Conservation (phyloP, 345 rosid species). For the Adansonia digitata region DNA sequence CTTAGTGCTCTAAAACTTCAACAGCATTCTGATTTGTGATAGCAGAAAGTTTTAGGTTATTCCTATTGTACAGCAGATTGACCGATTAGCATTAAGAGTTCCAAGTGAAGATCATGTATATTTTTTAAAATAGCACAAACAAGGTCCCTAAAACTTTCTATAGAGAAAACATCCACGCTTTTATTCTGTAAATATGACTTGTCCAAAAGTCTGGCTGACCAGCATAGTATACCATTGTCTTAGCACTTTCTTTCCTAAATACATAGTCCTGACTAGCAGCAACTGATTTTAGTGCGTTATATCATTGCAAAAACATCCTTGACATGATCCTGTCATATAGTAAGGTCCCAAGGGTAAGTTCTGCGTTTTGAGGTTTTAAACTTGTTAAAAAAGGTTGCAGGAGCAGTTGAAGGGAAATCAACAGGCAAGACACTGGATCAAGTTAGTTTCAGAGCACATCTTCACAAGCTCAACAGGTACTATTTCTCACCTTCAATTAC, state of each 20-base stretch:
- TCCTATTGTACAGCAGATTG: not conserved
- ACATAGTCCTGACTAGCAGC: not conserved
- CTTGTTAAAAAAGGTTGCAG: not conserved
- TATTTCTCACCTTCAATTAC: not conserved
- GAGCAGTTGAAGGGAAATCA: not conserved
- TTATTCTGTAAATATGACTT: not conserved
- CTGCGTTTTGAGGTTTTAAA: not conserved
- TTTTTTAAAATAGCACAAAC: not conserved
- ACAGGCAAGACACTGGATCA: not conserved
- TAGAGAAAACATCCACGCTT: not conserved
- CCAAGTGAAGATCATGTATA: not conserved
- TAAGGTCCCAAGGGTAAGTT: not conserved
- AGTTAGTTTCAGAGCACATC: not conserved
- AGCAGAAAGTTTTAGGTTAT: not conserved
- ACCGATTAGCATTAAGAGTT: not conserved
- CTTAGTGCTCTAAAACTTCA: not conserved
- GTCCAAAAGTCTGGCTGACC: not conserved
- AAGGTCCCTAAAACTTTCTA: not conserved
- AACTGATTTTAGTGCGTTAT: not conserved
- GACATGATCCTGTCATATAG: not conserved
- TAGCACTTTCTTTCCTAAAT: not conserved
- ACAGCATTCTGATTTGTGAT: not conserved
- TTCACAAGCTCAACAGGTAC: not conserved
- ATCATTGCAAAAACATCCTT: not conserved
- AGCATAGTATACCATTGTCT: not conserved